These are phyloP conservation scores for Diplogelasinospora grovesii DNA, from an alignment of 495 filamentous ascomycete genomes.

Conservation along the genomic window DNA sequence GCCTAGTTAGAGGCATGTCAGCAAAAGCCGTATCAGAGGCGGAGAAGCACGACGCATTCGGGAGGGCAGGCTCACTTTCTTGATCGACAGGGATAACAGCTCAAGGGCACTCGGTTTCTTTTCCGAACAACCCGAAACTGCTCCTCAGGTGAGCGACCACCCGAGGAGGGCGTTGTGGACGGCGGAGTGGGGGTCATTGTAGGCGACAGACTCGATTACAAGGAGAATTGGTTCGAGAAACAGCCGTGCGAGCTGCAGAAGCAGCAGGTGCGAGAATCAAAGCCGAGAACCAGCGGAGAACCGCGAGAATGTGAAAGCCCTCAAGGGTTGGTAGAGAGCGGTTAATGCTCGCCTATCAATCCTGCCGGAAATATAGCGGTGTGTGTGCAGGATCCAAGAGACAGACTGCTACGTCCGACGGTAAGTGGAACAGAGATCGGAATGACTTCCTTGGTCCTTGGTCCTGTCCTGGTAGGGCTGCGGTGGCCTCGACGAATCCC, in stretches of 20 bases:
- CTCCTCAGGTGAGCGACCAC: conserved; percentile 72
- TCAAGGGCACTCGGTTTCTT: conserved; percentile 89
- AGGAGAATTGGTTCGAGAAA: neutral
- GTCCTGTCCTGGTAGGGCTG: no score
- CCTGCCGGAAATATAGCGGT: no score
- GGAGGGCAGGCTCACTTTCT: conserved; percentile 67
- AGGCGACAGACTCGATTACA: neutral
- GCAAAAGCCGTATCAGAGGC: no score
- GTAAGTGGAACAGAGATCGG: no score
- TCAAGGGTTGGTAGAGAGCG: no score
- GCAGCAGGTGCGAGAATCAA: neutral
- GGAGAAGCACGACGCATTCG: conserved; percentile 5
- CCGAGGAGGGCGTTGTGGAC: conserved; percentile 72
- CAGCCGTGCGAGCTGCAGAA: no score
- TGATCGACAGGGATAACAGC: conserved; percentile 87
- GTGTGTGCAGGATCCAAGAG: no score
- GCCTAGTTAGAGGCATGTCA: conserved; percentile 25
- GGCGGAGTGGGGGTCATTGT: conserved; percentile 84
- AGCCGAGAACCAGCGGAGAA: neutral
- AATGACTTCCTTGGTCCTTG: no score
- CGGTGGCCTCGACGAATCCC: no score
- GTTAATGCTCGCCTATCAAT: no score
- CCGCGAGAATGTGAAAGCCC: neutral
- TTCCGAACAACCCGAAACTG: conserved; percentile 88
- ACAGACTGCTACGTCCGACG: no score